Evolutionary conservation across 768 basidiomycete species (phyloP).

Genomic region (Rhizopogon vinicolor): DNA sequence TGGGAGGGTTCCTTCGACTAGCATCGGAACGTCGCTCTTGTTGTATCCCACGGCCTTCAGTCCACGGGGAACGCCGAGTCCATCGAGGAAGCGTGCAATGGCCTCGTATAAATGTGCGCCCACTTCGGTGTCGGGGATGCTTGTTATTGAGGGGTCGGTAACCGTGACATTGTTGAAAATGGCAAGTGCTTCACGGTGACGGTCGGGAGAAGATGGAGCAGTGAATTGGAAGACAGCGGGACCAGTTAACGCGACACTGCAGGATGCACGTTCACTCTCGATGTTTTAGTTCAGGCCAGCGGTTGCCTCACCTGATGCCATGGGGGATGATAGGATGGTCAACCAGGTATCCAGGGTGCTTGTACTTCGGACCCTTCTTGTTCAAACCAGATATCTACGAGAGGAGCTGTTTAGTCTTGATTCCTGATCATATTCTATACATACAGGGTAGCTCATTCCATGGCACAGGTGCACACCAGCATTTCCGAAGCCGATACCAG

Average conservation of each 20-base stretch:
- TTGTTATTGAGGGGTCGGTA: constrained; percentile 65
- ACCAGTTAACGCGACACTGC: constrained; percentile 81
- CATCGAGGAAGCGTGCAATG: constrained; percentile 85
- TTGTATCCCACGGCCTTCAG: constrained; percentile 78
- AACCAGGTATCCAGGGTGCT: constrained; percentile 86
- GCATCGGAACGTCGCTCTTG: constrained; percentile 55
- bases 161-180: constrained; percentile 68
- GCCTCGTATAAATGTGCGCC: constrained; percentile 79
- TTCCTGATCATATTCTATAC: constrained; percentile 17
- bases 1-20: constrained; percentile 91
- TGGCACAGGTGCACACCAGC: constrained; percentile 91
- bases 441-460: constrained; percentile 83
- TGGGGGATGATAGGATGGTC: constrained; percentile 91
- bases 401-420: background rate
- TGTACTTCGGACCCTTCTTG: constrained; percentile 90
- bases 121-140: constrained; percentile 74
- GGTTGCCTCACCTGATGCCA: constrained; percentile 59
- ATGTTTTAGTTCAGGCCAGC: background rate
- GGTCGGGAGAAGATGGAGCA: constrained; percentile 86
- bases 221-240: constrained; percentile 97
- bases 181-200: constrained; percentile 84
- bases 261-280: constrained; percentile 5
- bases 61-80: constrained; percentile 81
- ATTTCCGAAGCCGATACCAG: constrained; percentile 93
- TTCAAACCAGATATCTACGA: constrained; percentile 86